phyloP scores from a whole-genome alignment of 306 rosid genomes.

The Acmispon strigosus region DNA sequence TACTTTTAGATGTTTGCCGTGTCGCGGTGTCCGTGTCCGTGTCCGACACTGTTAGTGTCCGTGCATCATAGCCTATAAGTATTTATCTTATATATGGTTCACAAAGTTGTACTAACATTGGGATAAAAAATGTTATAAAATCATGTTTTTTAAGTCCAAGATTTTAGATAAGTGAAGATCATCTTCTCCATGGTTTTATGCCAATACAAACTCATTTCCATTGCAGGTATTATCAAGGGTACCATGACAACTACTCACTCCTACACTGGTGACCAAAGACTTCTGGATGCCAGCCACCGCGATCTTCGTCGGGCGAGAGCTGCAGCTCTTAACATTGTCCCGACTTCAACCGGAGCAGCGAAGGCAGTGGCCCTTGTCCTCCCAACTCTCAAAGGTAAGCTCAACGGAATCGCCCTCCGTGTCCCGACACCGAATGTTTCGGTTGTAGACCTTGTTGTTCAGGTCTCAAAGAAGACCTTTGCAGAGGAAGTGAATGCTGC shows the following conservation, averaged over 20 bases:
- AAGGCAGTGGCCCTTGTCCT: conserved; percentile 84
- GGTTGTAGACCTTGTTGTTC: conserved; percentile 76
- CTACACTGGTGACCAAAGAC: conserved; percentile 90
- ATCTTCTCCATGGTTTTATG: too few relatives aligned
- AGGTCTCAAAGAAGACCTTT: conserved; percentile 67
- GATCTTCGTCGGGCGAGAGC: conserved; percentile 80
- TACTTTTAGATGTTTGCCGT: too few relatives aligned
- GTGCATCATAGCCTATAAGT: too few relatives aligned
- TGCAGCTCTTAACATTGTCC: conserved; percentile 82
- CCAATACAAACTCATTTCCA: too few relatives aligned
- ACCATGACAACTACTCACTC: conserved; percentile 92
- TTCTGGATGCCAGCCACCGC: conserved; percentile 90
- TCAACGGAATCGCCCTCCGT: conserved; percentile 74
- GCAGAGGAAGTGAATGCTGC: conserved; percentile 86
- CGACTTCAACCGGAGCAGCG: conserved; percentile 85
- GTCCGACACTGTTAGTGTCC: too few relatives aligned
- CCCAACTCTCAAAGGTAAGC: conserved; percentile 76
- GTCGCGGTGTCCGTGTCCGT: too few relatives aligned
- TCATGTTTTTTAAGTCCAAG: too few relatives aligned
- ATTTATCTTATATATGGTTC: too few relatives aligned
- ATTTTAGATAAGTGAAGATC: too few relatives aligned
- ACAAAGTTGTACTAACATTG: too few relatives aligned
- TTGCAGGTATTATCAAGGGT: conserved; percentile 80
- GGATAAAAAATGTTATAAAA: too few relatives aligned
- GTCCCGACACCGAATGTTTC: conserved; percentile 88